Base-by-base conservation (phyloP, 1,284 basidiomycete genomes). In the Laetiporus sulphureus region DNA sequence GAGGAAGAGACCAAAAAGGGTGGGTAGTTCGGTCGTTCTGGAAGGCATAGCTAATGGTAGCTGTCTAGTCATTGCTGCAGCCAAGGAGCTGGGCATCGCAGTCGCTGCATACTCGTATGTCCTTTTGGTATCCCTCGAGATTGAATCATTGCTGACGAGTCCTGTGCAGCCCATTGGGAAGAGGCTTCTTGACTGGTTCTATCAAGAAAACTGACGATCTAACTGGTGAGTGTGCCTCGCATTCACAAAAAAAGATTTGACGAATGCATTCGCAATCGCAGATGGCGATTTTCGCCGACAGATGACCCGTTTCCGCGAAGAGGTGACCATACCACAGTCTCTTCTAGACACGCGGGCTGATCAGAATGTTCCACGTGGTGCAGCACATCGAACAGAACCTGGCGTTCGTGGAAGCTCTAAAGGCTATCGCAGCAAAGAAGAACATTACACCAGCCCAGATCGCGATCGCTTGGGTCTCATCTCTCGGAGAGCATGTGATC, bases 401-500 rank as follows among this genome's bases (percentile, higher is more conserved):
- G 38, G 58, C 66, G 36, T 60, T 83, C 13, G 75, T 77, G 2
- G 65, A 76, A 23, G 56, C 54, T 16, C 52, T 77, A 32, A 50
- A 64, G 20, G 57, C 50, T 7, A 59, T 81, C 27, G 75, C 77
- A 0, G 52, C 57, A 32, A 66, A 65, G 54, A 75, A 73, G 56
- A 66, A 65, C 0, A 55, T 75, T 21, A 73, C 74, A 0, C 59
- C 73, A 0, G 70, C 73, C 0, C 79, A 83, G 57, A 60, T 85
- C n/a, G 67, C 69, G 23, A 63, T 85, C 31, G 79, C 80, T 0
- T 85, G 79, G 77, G 66, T 82, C 5, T 54, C 62, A 23, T 56
- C 63, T 1, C 64, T 72, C 30, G 71, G 68, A 8, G 57, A 59
- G 23, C 69, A 72, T 36, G 64, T 73, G 38, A 65, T 79, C 40